Evolutionary conservation across 768 basidiomycete species (phyloP), one percentile per base, ranked within the genome.

Genomic region (Crassisporium funariophilum): DNA sequence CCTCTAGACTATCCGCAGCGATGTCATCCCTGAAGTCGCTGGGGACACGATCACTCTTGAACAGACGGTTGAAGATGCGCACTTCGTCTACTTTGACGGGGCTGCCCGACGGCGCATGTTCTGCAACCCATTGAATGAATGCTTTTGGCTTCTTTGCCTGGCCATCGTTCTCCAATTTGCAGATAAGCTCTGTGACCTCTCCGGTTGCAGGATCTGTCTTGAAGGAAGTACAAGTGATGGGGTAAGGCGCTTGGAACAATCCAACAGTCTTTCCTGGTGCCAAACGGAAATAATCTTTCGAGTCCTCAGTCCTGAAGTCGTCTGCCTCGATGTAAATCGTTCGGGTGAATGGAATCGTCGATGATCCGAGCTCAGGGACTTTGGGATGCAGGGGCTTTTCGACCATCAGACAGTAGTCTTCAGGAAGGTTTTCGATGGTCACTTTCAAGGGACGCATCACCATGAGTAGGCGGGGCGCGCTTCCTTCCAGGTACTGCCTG

Each of bases 211-310:
- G 74, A 66, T 97, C 86, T 1, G 77, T 84, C 68, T 84, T 85
- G 76, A 86, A 90, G 4, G 89, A 90, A n/a, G 83, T 88, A 67
- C 92, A 95, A 17, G 93, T 94, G 61, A 99, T 88, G 6, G 95
- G 91, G 65, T 84, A 71, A 2, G 94, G 94, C 12, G 85, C 93
- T 63, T 94, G 88, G 77, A 98, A 95, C 20, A 99, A 73, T 12
- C 97, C 97, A 34, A 98, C 97, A 0, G 93, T 92, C 74, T 98
- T 98, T 36, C 95, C 95, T 5, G 97, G 97, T 12, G 95, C 92
- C 36, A 99, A 85, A 33, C 97, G 86, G 83, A 95, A 98, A 70
- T 97, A 99, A 63, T 98, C 95, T 52, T 85, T 85, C 17, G 91
- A 90, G 61, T 95, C 94, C 55, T 90, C 82, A 25, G 88, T 69